These are phyloP conservation scores for Zychaea mexicana DNA, from an alignment of 371 early-diverging fungal genomes.

Conservation along the genomic window DNA sequence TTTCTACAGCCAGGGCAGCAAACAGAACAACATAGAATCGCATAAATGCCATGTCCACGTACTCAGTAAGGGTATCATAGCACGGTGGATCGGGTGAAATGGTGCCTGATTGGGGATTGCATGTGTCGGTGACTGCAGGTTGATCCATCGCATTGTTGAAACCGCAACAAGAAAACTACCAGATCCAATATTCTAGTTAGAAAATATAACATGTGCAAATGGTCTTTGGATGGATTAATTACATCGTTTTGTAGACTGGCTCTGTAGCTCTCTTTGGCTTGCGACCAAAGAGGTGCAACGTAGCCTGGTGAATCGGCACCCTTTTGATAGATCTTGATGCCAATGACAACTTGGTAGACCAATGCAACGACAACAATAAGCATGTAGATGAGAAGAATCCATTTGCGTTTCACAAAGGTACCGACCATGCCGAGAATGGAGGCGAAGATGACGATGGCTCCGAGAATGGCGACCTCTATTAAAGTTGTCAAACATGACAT, in stretches of 20 bases:
- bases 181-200: neutral
- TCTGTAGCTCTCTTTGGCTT: constrained; percentile 19
- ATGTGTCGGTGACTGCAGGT: constrained; percentile 23
- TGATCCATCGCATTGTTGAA: constrained; percentile 37
- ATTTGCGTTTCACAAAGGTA: constrained; percentile 30
- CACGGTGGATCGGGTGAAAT: constrained; percentile 28
- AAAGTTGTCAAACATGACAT: too few species aligned
- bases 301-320: constrained; percentile 37
- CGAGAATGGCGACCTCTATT: constrained; percentile 37
- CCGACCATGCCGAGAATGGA: constrained; percentile 38
- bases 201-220: too few species aligned
- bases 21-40: constrained; percentile 43
- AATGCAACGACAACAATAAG: constrained; percentile 37
- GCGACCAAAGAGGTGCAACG: constrained; percentile 35
- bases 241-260: constrained; percentile 22
- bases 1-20: constrained; percentile 42
- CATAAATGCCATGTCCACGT: constrained; percentile 27
- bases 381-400: constrained; percentile 38
- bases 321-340: constrained; percentile 39
- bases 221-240: too few species aligned
- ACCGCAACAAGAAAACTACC: constrained; percentile 50
- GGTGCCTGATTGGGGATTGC: constrained; percentile 20
- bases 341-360: constrained; percentile 45
- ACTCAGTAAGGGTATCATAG: constrained; percentile 23
- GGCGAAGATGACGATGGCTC: constrained; percentile 41